Evolutionary conservation across 306 rosid genomes (phyloP), one percentile per base, ranked within the genome.

Genomic region (Styphnolobium japonicum): DNA sequence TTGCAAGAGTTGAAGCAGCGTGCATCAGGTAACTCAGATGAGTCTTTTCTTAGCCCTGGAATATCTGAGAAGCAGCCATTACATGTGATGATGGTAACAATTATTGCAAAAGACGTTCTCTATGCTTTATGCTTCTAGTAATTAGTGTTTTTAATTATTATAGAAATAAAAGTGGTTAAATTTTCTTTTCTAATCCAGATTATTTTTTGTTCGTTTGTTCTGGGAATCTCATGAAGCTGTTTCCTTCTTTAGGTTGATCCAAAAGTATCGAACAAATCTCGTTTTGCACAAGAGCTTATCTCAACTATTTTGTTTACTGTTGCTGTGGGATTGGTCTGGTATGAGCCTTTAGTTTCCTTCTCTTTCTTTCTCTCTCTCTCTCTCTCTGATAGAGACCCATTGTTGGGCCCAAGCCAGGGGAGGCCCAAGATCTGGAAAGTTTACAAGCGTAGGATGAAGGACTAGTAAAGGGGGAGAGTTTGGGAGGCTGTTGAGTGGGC

Each of bases 1-100:
- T 83, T 96, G 89, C 94, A 91, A 91, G 99, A 93, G 81, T 84
- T 96, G 88, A 91, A 93, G 89, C 94, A 93, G 84, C 97, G 97
- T 62, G 98, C 91, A 55, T 84, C 92, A 16, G 97, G 92, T 60
- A 93, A 89, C 84, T 34, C 79, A 70, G 96, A 96, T 18, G 96
- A 91, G 76, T 68, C 90, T 71, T 91, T 90, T 89, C 79, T 93
- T 81, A 93, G 76, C 74, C 99, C 98, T 62, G 99, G 99, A 75
- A 89, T 96, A 71, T 91, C 97, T 76, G 99, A 93, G 75, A 96
- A 89, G 93, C 96, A 91, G 83, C 99, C 99, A 16, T 83, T 96
- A 86, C 99, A 96, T 70, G 98, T 96, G 61, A 75, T 91, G 73
- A 91, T 96, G 98, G 99, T 96, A 89, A 88, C 73, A 40, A 14